These are phyloP conservation scores for Salvia hispanica DNA, from an alignment of 257 asterid species.

Conservation along the genomic window DNA sequence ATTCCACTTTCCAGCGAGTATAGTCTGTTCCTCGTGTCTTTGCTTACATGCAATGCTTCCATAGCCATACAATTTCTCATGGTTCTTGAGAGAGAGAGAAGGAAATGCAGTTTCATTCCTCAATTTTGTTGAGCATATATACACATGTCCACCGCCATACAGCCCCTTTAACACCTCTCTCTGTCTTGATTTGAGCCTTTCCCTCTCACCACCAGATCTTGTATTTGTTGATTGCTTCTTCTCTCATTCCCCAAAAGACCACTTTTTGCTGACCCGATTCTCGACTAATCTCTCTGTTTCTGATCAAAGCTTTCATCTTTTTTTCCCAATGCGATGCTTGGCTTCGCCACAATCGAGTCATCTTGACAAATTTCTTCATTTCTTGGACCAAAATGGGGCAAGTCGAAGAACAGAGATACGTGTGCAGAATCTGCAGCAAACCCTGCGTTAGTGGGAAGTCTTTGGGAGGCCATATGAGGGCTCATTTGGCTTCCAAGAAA, in stretches of 20 bases:
- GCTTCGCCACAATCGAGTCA: conserved; percentile 29
- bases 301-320: conserved; percentile 17
- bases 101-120: too few species aligned
- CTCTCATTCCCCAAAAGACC: conserved; percentile 22
- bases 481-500: conserved; percentile 66
- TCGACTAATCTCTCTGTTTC: conserved; percentile 27
- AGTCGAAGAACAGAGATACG: conserved; percentile 44
- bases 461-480: conserved; percentile 93
- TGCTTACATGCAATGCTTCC: too few species aligned
- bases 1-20: too few species aligned
- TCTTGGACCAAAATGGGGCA: conserved; percentile 42
- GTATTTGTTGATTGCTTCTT: background rate
- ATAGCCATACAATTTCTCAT: too few species aligned
- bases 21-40: too few species aligned
- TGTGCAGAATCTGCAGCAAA: conserved; percentile 77
- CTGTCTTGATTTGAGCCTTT: too few species aligned
- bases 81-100: too few species aligned
- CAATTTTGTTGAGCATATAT: too few species aligned
- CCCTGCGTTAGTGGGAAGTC: conserved; percentile 74
- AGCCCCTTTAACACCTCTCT: too few species aligned
- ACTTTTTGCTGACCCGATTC: conserved; percentile 35
- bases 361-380: conserved; percentile 28
- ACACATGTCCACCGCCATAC: too few species aligned
- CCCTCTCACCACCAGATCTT: conserved; percentile 1
- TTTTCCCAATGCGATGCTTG: conserved; percentile 29